Conservation (phyloP, 768 basidiomycete genomes). For the Phylloporus sp. region DNA sequence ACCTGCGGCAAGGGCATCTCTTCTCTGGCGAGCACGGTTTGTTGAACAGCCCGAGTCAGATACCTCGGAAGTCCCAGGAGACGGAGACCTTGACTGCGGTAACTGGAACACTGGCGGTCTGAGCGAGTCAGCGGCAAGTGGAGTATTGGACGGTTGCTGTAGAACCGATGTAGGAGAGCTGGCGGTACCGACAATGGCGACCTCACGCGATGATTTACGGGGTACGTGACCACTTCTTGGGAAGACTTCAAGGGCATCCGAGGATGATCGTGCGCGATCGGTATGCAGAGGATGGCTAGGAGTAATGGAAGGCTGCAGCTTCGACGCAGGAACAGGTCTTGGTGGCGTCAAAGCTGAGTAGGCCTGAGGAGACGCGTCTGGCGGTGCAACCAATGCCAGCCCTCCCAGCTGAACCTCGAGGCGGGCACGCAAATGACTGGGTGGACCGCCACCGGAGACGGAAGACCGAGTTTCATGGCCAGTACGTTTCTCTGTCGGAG, state of each 20-base stretch:
- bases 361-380: slow-evolving; percentile 55
- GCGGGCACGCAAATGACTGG: slow-evolving; percentile 34
- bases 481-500: slow-evolving; percentile 26
- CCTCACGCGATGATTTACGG: slow-evolving; percentile 45
- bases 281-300: slow-evolving; percentile 4
- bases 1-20: slow-evolving; percentile 32
- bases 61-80: slow-evolving; percentile 28
- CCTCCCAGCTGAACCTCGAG: slow-evolving; percentile 37
- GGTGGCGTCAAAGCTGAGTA: slow-evolving; percentile 55
- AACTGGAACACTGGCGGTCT: slow-evolving; percentile 37
- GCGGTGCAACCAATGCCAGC: slow-evolving; percentile 68
- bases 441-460: slow-evolving; percentile 28
- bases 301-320: slow-evolving; percentile 17
- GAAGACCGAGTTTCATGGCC: slow-evolving; percentile 10
- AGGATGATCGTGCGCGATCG: slow-evolving; percentile 45
- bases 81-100: slow-evolving; percentile 32
- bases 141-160: slow-evolving; percentile 29
- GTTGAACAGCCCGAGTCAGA: slow-evolving; percentile 32
- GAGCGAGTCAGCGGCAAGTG: slow-evolving; percentile 29
- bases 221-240: slow-evolving; percentile 36
- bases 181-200: slow-evolving; percentile 51
- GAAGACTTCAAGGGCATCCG: slow-evolving; percentile 38
- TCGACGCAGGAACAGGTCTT: slow-evolving; percentile 37
- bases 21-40: slow-evolving; percentile 27
- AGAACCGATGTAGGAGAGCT: slow-evolving; percentile 25